A percentile compares a stretch with the other conserved stretches of the same genome.
These are phyloP conservation scores for Dactylella cylindrospora DNA, from an alignment of 2,329 filamentous ascomycete species.

Conservation along the genomic window DNA sequence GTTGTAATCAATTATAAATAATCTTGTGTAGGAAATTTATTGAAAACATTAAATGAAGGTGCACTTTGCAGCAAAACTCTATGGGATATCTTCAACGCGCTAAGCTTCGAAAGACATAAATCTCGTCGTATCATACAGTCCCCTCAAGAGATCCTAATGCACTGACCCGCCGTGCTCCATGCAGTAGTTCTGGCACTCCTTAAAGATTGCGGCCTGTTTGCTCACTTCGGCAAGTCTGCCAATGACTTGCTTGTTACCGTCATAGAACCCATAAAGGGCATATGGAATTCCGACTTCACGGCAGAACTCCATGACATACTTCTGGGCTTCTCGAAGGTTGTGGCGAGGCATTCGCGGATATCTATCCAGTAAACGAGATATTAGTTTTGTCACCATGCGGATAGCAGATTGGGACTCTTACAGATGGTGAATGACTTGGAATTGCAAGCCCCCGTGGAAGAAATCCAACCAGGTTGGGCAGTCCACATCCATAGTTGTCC, in stretches of 20 bases:
- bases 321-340: conserved; percentile 74
- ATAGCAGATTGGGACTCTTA: conserved; percentile 42
- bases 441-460: conserved; percentile 83
- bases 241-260: conserved; percentile 80
- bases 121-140: neutral
- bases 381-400: conserved; percentile 1
- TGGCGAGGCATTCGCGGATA: conserved; percentile 78
- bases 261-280: conserved; percentile 78
- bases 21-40: too few relatives aligned
- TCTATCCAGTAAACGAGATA: neutral
- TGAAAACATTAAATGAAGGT: conserved; percentile 5
- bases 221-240: conserved; percentile 74
- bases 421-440: conserved; percentile 59
- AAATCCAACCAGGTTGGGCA: conserved; percentile 87
- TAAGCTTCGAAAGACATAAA: neutral
- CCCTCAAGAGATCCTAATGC: too few relatives aligned
- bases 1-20: neutral
- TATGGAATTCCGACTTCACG: conserved; percentile 80
- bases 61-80: conserved; percentile 2
- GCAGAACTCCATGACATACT: conserved; percentile 77
- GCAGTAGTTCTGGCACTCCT: conserved; percentile 66
- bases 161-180: conserved; percentile 31
- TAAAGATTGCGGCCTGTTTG: conserved; percentile 73
- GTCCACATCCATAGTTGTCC: conserved; percentile 91
- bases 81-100: conserved; percentile 5